Evolutionary conservation across 108 stramenopile species (phyloP), one percentile per base, ranked within the genome.

Genomic region (Nitzschia sp.): DNA sequence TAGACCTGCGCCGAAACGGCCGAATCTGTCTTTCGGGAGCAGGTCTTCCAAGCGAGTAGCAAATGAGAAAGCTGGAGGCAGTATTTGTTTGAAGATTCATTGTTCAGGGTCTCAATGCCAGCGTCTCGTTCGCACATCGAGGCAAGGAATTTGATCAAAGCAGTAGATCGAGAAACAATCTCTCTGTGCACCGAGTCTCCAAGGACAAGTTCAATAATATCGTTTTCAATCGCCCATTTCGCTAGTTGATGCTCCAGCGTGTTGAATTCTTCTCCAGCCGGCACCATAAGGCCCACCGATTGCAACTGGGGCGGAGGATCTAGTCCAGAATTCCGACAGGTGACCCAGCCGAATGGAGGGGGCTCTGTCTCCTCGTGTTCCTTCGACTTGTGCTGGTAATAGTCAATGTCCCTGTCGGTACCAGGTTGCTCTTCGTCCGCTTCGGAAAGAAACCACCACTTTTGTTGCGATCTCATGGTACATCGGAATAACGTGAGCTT

Each of bases 391-490:
- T 97, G 95, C 78, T 97, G 95, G 75, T 98, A 98, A 71, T 98
- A 98, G 72, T 98, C 98, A 59, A 96, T 87, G 75, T 98, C 98
- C 55, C 95, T 91, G 68, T 98, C 98, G 3, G 98, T 98, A 26
- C 98, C 98, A 54, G 98, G 98, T 49, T 95, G 90, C 42, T 92
- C 86, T 54, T 90, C 82, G 57, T 98, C 98, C 2, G 98, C 97
- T 64, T 96, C 94, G 18, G 94, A 95, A 19, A 98, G 87, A 69
- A 97, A 98, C 98, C 98, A 98, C 98, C 98, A 98, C 72, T 94
- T 95, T 54, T 95, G 92, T 48, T 95, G 92, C 27, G 94, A 95
- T 35, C 97, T 85, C 98, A 98, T 98, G 42, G 85, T 89, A 65
- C 97, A 96, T 18, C 93, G 91, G 77, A 96, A 96, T 18, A 97